phyloP scores from a whole-genome alignment of 129 eudicot genomes.

The Deinandra increscens region DNA sequence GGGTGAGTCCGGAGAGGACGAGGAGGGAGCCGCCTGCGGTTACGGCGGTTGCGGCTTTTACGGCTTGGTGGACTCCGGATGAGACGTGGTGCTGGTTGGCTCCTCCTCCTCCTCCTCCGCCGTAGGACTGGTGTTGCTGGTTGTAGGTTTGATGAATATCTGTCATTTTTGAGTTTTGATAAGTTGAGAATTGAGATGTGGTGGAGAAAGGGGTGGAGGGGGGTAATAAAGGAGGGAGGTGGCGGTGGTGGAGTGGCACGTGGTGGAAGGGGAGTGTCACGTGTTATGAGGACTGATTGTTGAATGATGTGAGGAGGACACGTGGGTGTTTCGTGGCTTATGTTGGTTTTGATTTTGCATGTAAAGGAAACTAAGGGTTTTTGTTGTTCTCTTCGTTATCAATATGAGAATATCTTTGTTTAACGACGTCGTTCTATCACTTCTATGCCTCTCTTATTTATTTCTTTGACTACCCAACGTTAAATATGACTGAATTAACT shows the following conservation, averaged over 20 bases:
- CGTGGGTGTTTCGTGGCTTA: constrained; percentile 35
- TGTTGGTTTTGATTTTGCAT: constrained; percentile 22
- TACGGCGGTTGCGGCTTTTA: constrained; percentile 57
- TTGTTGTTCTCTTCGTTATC: not conserved
- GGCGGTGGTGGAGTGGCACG: constrained; percentile 42
- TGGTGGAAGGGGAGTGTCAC: constrained; percentile 38
- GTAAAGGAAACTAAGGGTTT: not conserved
- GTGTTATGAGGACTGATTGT: constrained; percentile 32
- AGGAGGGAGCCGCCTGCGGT: constrained; percentile 53
- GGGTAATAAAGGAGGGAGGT: constrained; percentile 16
- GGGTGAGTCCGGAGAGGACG: constrained; percentile 48
- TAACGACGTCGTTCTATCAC: too few species aligned
- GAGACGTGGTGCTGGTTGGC: constrained; percentile 15
- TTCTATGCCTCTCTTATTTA: too few species aligned
- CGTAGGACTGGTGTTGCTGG: constrained; percentile 21
- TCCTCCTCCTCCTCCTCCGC: not conserved
- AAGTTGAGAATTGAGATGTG: not conserved
- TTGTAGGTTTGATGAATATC: constrained; percentile 28
- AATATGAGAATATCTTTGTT: too few species aligned
- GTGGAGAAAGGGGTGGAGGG: not conserved
- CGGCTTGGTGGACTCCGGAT: constrained; percentile 46
- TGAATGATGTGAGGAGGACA: constrained; percentile 39
- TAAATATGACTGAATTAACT: too few species aligned
- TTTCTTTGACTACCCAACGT: too few species aligned
- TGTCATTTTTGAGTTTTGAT: constrained; percentile 21